A percentile compares a stretch with the other conserved stretches of the same genome.
These are phyloP conservation scores for Camelina laxa DNA, from an alignment of 345 rosid genomes.

Conservation along the genomic window DNA sequence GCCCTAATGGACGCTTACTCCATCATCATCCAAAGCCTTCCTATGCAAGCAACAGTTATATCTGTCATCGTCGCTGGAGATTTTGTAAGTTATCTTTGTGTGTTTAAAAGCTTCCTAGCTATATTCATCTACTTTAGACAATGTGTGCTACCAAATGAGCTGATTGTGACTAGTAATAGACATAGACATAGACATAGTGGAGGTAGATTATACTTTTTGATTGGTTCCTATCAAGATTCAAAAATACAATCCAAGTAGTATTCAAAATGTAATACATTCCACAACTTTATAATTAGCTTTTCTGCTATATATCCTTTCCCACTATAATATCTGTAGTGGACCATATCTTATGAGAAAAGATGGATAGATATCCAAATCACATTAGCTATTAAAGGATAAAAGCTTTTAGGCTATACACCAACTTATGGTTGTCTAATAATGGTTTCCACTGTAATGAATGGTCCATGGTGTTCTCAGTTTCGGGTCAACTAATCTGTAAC, in stretches of 20 bases:
- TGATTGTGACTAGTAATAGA: conserved; percentile 31
- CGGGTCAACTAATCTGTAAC: not conserved
- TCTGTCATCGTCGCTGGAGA: conserved; percentile 59
- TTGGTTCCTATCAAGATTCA: conserved; percentile 37
- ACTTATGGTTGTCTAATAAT: conserved; percentile 29
- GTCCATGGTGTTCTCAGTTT: not conserved
- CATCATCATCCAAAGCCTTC: conserved; percentile 48
- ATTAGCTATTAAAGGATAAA: conserved; percentile 27
- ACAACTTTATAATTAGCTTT: conserved; percentile 35
- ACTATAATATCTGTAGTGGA: conserved; percentile 40
- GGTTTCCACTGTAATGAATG: conserved; percentile 10
- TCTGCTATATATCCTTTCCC: conserved; percentile 23
- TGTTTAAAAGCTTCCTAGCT: not conserved
- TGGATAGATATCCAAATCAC: conserved; percentile 27
- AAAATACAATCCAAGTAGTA: conserved; percentile 23
- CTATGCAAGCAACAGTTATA: conserved; percentile 53
- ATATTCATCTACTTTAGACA: conserved; percentile 11
- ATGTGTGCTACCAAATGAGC: conserved; percentile 20
- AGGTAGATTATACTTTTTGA: conserved; percentile 2
- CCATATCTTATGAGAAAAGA: conserved; percentile 36
- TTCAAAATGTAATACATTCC: conserved; percentile 23
- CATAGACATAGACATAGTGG: conserved; percentile 32
- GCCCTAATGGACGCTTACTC: conserved; percentile 65
- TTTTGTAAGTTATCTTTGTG: conserved; percentile 47
- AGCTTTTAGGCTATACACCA: conserved; percentile 29